Conservation (phyloP, 192 early-diverging fungal genomes). For the Spizellomyces sp. region DNA sequence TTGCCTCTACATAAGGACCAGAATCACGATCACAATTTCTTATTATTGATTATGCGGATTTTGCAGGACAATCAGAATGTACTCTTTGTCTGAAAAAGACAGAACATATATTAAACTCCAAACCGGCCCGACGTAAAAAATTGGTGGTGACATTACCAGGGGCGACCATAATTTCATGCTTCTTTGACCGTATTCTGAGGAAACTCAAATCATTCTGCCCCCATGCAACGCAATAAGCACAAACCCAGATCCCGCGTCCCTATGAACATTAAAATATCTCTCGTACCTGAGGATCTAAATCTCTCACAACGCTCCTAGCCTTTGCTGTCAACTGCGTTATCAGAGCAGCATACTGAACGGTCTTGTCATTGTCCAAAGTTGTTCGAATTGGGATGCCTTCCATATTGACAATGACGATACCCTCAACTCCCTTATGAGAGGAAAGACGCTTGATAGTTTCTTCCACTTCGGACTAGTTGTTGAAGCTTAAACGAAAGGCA, state of each 20-base stretch:
- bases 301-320: slow-evolving; percentile 71
- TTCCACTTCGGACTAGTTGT: slow-evolving; percentile 74
- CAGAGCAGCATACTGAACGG: slow-evolving; percentile 80
- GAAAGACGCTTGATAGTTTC: slow-evolving; percentile 90
- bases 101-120: background rate
- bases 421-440: slow-evolving; percentile 86
- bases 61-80: slow-evolving; percentile 81
- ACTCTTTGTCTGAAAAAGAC: slow-evolving; percentile 70
- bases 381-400: slow-evolving; percentile 91
- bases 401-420: slow-evolving; percentile 85
- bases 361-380: slow-evolving; percentile 77
- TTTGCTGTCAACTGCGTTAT: slow-evolving; percentile 82
- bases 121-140: background rate
- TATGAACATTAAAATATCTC: slow-evolving; percentile 2
- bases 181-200: slow-evolving; percentile 88
- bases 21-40: background rate
- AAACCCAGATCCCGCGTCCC: background rate
- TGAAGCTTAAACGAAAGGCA: too few relatives aligned
- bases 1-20: background rate
- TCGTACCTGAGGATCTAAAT: slow-evolving; percentile 81
- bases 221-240: background rate
- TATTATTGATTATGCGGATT: slow-evolving; percentile 60
- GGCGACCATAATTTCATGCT: slow-evolving; percentile 96
- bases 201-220: slow-evolving; percentile 90
- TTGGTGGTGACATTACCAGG: slow-evolving; percentile 63